Evolutionary conservation across 768 basidiomycete genomes (phyloP).

Genomic region (Suillus subalutaceus): DNA sequence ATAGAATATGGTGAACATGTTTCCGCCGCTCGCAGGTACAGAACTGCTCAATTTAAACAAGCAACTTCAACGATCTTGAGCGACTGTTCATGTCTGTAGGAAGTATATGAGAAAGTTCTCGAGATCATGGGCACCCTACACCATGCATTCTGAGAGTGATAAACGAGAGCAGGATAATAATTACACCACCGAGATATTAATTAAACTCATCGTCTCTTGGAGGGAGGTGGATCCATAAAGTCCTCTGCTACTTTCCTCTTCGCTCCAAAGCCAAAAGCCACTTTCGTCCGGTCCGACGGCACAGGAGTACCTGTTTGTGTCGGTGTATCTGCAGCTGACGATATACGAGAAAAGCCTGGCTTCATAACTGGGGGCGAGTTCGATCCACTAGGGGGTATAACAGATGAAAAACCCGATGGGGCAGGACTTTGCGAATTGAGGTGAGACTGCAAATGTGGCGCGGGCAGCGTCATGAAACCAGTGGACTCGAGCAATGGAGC

Average conservation of each 20-base stretch:
- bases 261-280: slow-evolving; percentile 74
- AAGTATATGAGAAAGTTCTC: not conserved
- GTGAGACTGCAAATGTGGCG: slow-evolving; percentile 47
- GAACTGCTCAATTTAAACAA: not conserved
- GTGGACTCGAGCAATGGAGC: slow-evolving; percentile 49
- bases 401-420: slow-evolving; percentile 40
- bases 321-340: slow-evolving; percentile 55
- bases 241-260: slow-evolving; percentile 84
- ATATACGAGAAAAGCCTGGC: slow-evolving; percentile 79
- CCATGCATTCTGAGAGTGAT: not conserved
- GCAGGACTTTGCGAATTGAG: slow-evolving; percentile 45
- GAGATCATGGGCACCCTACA: not conserved
- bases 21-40: not conserved
- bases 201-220: slow-evolving; percentile 50
- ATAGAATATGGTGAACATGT: not conserved
- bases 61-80: not conserved
- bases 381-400: slow-evolving; percentile 33
- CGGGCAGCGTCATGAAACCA: slow-evolving; percentile 77
- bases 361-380: slow-evolving; percentile 61
- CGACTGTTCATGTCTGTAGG: not conserved
- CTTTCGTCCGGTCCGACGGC: slow-evolving; percentile 67
- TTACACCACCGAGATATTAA: slow-evolving; percentile 6
- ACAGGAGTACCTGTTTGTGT: slow-evolving; percentile 57
- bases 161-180: slow-evolving; percentile 2
- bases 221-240: slow-evolving; percentile 62